Conservation (phyloP, 2,329 filamentous ascomycete genomes). For the Aspergillus sp. region DNA sequence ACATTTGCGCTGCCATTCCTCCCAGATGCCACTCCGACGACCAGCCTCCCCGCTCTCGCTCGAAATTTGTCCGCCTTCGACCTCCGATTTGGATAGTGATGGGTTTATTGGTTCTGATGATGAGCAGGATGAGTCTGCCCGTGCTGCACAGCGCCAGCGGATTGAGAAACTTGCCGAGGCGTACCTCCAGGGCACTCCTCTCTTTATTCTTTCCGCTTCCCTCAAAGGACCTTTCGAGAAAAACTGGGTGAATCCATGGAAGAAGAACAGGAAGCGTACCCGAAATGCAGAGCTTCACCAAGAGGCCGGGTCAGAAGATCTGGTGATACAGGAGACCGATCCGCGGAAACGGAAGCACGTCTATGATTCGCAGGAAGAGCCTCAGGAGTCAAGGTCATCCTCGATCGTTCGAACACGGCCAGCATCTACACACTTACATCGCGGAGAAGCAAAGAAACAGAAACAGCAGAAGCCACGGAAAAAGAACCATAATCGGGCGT, state of each 20-base stretch:
- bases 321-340: slow-evolving; percentile 24
- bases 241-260: slow-evolving; percentile 46
- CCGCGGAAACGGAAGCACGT: slow-evolving; percentile 15
- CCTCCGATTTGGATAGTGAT: slow-evolving; percentile 20
- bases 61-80: slow-evolving; percentile 25
- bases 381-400: neutral
- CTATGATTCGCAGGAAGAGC: slow-evolving; percentile 8
- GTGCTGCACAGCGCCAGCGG: slow-evolving; percentile 35
- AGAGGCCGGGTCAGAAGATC: slow-evolving; percentile 5
- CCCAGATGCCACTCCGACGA: slow-evolving; percentile 29
- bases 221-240: slow-evolving; percentile 42
- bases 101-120: slow-evolving; percentile 34
- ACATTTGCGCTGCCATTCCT: slow-evolving; percentile 2
- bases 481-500: neutral
- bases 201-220: slow-evolving; percentile 43
- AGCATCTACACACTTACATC: no score
- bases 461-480: neutral
- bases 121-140: slow-evolving; percentile 27
- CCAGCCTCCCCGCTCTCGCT: slow-evolving; percentile 29
- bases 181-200: slow-evolving; percentile 37
- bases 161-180: slow-evolving; percentile 38
- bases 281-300: neutral
- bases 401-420: neutral
- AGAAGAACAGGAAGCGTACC: slow-evolving; percentile 17
- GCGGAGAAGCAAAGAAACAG: neutral